A percentile compares a stretch with the other conserved stretches of the same genome.
These are phyloP conservation scores for Glebionis coronaria DNA, from an alignment of 129 eudicot species.

Conservation along the genomic window DNA sequence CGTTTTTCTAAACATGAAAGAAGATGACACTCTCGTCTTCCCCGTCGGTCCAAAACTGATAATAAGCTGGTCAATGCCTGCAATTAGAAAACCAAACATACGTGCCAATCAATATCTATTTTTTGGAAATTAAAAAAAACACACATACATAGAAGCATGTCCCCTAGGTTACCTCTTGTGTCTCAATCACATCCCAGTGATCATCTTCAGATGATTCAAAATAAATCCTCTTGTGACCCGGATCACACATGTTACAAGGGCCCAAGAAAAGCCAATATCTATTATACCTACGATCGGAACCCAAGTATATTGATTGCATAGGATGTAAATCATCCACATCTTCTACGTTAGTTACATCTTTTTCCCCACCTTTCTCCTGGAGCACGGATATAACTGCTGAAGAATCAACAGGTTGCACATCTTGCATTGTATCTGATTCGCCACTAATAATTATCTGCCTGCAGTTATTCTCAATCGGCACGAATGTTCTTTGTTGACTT, in stretches of 20 bases:
- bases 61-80: slow-evolving; percentile 69
- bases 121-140: background rate
- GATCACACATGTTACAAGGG: slow-evolving; percentile 72
- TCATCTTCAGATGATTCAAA: slow-evolving; percentile 98
- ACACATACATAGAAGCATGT: background rate
- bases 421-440: slow-evolving; percentile 32
- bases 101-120: background rate
- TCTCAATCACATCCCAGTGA: slow-evolving; percentile 88
- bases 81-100: slow-evolving; percentile 21
- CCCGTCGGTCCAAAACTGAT: slow-evolving; percentile 65
- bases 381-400: slow-evolving; percentile 37
- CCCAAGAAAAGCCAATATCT: slow-evolving; percentile 96
- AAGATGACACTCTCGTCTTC: slow-evolving; percentile 75
- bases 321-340: slow-evolving; percentile 57
- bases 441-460: slow-evolving; percentile 23
- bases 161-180: slow-evolving; percentile 56
- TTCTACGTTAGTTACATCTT: slow-evolving; percentile 31
- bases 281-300: slow-evolving; percentile 93
- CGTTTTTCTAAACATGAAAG: slow-evolving; percentile 53
- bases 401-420: slow-evolving; percentile 65
- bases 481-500: slow-evolving; percentile 25
- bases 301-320: slow-evolving; percentile 85
- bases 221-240: slow-evolving; percentile 82
- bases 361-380: slow-evolving; percentile 21
- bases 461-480: slow-evolving; percentile 29